Evolutionary conservation across 1,284 basidiomycete species (phyloP).

Genomic region (Cystobasidium pallidum): DNA sequence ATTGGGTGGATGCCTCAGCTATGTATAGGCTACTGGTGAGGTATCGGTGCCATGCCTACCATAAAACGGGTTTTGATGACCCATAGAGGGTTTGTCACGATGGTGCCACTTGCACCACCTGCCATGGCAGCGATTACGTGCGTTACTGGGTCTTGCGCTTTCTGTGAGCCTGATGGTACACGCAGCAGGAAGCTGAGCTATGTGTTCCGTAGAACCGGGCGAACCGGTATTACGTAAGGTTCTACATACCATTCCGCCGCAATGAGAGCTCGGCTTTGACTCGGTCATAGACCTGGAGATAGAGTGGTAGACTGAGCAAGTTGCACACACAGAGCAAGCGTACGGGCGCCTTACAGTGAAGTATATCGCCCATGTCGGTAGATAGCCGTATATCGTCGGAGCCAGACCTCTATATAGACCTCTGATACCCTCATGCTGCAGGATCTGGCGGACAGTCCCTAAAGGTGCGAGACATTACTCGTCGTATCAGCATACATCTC

Average conservation of each 20-base stretch:
- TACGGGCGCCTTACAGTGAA: slow-evolving; percentile 68
- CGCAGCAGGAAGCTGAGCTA: not conserved
- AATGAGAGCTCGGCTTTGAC: slow-evolving; percentile 75
- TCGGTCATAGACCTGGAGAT: slow-evolving; percentile 68
- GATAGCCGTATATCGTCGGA: slow-evolving; percentile 90
- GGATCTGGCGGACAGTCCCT: slow-evolving; percentile 74
- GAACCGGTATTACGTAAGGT: too few species aligned
- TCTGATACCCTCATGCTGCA: slow-evolving; percentile 73
- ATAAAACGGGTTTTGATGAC: slow-evolving; percentile 97
- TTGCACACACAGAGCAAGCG: not conserved
- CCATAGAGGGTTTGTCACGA: slow-evolving; percentile 91
- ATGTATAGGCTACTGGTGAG: too few species aligned
- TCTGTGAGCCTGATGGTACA: slow-evolving; percentile 15
- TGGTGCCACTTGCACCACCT: slow-evolving; percentile 85
- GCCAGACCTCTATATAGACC: slow-evolving; percentile 92
- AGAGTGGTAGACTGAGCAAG: not conserved
- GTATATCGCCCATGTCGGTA: slow-evolving; percentile 97
- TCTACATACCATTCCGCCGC: slow-evolving; percentile 60
- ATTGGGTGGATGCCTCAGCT: too few species aligned
- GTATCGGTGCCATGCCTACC: too few species aligned
- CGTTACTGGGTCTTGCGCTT: slow-evolving; percentile 56
- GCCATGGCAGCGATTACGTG: slow-evolving; percentile 91
- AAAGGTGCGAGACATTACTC: slow-evolving; percentile 10
- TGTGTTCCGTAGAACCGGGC: not conserved
- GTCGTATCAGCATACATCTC: not conserved